A percentile compares a stretch with the other conserved stretches of the same genome.
phyloP scores from a whole-genome alignment of 2,329 filamentous ascomycete species.

The Tolypocladium nubicola region DNA sequence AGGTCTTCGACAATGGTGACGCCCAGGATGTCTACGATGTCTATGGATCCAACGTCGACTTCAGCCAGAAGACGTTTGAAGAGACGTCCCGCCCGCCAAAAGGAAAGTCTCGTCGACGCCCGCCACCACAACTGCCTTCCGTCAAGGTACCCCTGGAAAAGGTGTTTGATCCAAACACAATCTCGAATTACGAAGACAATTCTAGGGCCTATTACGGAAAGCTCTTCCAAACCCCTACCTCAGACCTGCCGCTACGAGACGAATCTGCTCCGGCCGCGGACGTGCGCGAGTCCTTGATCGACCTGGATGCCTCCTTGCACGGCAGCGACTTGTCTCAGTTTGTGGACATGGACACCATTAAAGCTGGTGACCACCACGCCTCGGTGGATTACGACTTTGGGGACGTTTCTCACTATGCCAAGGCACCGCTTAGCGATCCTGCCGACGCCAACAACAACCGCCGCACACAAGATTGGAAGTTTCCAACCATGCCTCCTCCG shows the following conservation, averaged over 20 bases:
- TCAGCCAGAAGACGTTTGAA: slow-evolving; percentile 31
- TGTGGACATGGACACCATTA: slow-evolving; percentile 51
- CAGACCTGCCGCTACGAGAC: slow-evolving; percentile 49
- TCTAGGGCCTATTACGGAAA: slow-evolving; percentile 49
- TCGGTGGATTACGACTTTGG: slow-evolving; percentile 40
- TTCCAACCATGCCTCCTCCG: slow-evolving; percentile 40
- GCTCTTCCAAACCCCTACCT: slow-evolving; percentile 28
- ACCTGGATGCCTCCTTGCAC: slow-evolving; percentile 49
- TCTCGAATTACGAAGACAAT: slow-evolving; percentile 55
- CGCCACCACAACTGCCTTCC: slow-evolving; percentile 46
- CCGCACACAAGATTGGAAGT: slow-evolving; percentile 47
- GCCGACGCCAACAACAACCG: slow-evolving; percentile 42
- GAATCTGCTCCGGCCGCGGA: slow-evolving; percentile 37
- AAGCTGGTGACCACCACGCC: slow-evolving; percentile 32
- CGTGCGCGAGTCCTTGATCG: slow-evolving; percentile 54
- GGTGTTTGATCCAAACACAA: slow-evolving; percentile 55
- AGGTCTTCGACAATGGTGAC: slow-evolving; percentile 41
- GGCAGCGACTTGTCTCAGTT: slow-evolving; percentile 47
- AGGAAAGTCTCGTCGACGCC: slow-evolving; percentile 41
- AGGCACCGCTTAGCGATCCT: slow-evolving; percentile 46
- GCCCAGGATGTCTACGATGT: slow-evolving; percentile 50
- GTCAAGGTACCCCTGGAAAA: slow-evolving; percentile 52
- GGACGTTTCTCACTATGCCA: slow-evolving; percentile 28
- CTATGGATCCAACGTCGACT: slow-evolving; percentile 48
- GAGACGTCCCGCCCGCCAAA: slow-evolving; percentile 43